Conservation (phyloP, 176 grass and related monocot genomes). For the Metroxylon sagu region DNA sequence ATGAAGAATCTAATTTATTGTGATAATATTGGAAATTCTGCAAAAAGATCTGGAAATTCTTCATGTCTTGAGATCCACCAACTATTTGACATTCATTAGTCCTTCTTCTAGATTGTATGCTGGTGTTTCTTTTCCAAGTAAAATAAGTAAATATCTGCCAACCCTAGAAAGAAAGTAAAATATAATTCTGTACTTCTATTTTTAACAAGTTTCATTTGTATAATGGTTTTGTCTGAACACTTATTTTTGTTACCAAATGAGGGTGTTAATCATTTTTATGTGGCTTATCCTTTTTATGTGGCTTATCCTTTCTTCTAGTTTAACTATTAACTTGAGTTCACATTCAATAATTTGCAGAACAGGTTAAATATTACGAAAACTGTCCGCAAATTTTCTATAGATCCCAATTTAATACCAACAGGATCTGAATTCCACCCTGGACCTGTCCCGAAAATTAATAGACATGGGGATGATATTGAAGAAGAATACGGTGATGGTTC, state of each 20-base stretch:
- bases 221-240: too few relatives aligned
- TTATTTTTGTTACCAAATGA: background rate
- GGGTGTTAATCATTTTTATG: background rate
- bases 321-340: conserved; percentile 16
- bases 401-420: conserved; percentile 75
- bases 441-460: conserved; percentile 72
- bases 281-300: conserved; percentile 15
- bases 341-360: conserved; percentile 65
- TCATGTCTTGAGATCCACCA: too few relatives aligned
- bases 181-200: too few relatives aligned
- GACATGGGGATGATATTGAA: conserved; percentile 77
- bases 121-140: too few relatives aligned
- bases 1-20: too few relatives aligned
- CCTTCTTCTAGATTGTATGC: too few relatives aligned
- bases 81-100: too few relatives aligned
- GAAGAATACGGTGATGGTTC: conserved; percentile 68
- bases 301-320: background rate
- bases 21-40: too few relatives aligned
- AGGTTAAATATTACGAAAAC: conserved; percentile 99
- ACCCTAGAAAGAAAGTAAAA: too few relatives aligned
- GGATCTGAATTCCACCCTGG: conserved; percentile 92
- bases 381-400: conserved; percentile 86
- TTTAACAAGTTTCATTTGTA: too few relatives aligned
- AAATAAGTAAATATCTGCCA: too few relatives aligned
- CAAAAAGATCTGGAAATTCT: too few relatives aligned